Evolutionary conservation across 345 rosid genomes (phyloP).

Genomic region (Chamaenerion angustifolium): DNA sequence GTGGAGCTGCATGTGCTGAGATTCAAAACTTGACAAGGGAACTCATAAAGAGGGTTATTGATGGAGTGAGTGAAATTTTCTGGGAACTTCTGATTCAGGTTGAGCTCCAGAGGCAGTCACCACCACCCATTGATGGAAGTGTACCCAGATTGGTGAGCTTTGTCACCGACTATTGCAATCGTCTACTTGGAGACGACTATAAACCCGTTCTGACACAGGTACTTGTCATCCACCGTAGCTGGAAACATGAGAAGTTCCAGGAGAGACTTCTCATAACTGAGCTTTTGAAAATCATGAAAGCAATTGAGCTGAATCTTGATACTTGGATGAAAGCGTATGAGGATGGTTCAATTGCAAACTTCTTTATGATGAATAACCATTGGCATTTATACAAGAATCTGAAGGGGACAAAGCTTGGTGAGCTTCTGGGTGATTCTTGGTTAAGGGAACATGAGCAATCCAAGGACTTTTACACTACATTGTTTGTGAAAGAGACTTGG

Average conservation of each 20-base stretch:
- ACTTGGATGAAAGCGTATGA: conserved; percentile 70
- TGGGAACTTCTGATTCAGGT: conserved; percentile 93
- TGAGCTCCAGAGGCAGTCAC: conserved; percentile 65
- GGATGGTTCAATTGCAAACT: conserved; percentile 38
- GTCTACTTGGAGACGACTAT: conserved; percentile 70
- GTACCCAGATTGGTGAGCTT: conserved; percentile 72
- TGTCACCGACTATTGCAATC: conserved; percentile 80
- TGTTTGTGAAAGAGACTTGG: conserved; percentile 81
- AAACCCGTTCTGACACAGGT: conserved; percentile 70
- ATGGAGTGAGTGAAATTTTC: conserved; percentile 86
- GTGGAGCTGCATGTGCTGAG: conserved; percentile 87
- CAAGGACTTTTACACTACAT: conserved; percentile 53
- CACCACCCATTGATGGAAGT: conserved; percentile 75
- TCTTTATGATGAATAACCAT: conserved; percentile 86
- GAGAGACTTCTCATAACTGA: conserved; percentile 63
- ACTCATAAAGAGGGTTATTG: conserved; percentile 74
- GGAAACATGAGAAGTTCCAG: conserved; percentile 89
- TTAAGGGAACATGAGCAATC: conserved; percentile 74
- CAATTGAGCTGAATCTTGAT: conserved; percentile 64
- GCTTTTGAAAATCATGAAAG: conserved; percentile 52
- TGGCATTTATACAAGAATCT: conserved; percentile 78
- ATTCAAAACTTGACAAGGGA: conserved; percentile 92
- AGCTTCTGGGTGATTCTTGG: conserved; percentile 69
- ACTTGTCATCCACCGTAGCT: conserved; percentile 74
- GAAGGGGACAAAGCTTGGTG: conserved; percentile 76